Conservation (phyloP, 2,329 filamentous ascomycete species). For the Fusarium dimerum region DNA sequence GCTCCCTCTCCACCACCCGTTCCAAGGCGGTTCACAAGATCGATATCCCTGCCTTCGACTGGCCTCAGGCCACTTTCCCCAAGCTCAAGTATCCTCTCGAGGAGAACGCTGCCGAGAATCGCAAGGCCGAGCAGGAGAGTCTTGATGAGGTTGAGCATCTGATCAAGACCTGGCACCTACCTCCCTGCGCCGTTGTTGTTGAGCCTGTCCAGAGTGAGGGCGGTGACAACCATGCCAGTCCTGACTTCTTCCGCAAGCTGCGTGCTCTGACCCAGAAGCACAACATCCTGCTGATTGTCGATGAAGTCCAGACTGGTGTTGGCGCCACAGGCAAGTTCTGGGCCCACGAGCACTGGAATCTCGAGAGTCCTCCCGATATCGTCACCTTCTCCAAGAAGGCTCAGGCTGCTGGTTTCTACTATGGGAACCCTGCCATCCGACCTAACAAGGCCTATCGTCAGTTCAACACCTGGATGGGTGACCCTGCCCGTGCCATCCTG, state of each 20-base stretch:
- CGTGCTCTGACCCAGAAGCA: conserved; percentile 77
- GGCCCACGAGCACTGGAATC: conserved; percentile 94
- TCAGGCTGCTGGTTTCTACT: conserved; percentile 92
- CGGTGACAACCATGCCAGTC: conserved; percentile 90
- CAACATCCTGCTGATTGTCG: conserved; percentile 82
- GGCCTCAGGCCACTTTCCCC: conserved; percentile 89
- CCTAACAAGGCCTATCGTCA: conserved; percentile 94
- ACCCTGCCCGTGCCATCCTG: conserved; percentile 79
- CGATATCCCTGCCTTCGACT: conserved; percentile 93
- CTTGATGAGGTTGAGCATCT: conserved; percentile 82
- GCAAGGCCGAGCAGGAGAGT: conserved; percentile 76
- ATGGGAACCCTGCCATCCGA: conserved; percentile 73
- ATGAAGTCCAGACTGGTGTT: conserved; percentile 92
- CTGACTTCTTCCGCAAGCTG: conserved; percentile 82
- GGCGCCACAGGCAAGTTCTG: conserved; percentile 94
- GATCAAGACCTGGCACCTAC: conserved; percentile 75
- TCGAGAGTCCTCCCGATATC: conserved; percentile 80
- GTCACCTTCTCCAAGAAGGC: conserved; percentile 97
- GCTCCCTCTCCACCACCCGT: conserved; percentile 82
- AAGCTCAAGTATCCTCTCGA: conserved; percentile 83
- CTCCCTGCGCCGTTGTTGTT: conserved; percentile 79
- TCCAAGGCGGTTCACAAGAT: conserved; percentile 95
- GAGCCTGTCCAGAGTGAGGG: conserved; percentile 94
- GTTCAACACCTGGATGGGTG: conserved; percentile 98
- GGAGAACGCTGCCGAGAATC: conserved; percentile 77